Evolutionary conservation across 805 yeast species (phyloP), one percentile per base, ranked within the genome.

Genomic region (Metschnikowia gruessii): DNA sequence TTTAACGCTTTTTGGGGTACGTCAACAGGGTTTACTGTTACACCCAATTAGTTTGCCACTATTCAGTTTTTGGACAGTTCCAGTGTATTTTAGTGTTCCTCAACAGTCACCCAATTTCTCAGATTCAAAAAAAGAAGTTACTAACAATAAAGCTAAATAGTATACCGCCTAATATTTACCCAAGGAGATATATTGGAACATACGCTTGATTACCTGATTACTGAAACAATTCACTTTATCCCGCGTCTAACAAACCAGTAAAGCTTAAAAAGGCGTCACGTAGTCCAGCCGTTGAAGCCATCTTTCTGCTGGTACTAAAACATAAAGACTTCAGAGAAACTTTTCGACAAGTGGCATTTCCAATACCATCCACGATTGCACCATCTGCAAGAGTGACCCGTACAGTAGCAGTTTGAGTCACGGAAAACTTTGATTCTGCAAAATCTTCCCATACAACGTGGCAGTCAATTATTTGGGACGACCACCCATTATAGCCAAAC

Each of bases 401-500:
- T 2, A 75, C 63, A n/a, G 45, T 47, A 8, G 66, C 72, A 12
- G 51, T 48, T 11, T 65, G 62, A 15, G 53, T 54, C 29, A 62
- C 60, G 5, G 65, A 57, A 49, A 43, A 56, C 19, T 52, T 38
- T 39, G 35, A n/a, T 13, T 61, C 45, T 42, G 60, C 53, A 15
- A 61, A 53, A 7, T 54, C 56, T 26, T 57, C 57, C 16, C 42
- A 43, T 18, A 58, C 52, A 8, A 45, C 43, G 2, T 45, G 48
- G 32, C 59, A 61, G 4, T 57, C 60, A 11, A 70, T 22, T 1
- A 80, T 62, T 40, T 69, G 70, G 28, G 76, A 66, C 6, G 74
- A 69, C 85, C 85, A 81, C 8, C 85, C 85, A 49, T 77, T 69
- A 56, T 65, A 76, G 0, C 84, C 85, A 61, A 79, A 80, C 0